Evolutionary conservation across 257 asterid genomes (phyloP).

Genomic region (Rehmannia glutinosa): DNA sequence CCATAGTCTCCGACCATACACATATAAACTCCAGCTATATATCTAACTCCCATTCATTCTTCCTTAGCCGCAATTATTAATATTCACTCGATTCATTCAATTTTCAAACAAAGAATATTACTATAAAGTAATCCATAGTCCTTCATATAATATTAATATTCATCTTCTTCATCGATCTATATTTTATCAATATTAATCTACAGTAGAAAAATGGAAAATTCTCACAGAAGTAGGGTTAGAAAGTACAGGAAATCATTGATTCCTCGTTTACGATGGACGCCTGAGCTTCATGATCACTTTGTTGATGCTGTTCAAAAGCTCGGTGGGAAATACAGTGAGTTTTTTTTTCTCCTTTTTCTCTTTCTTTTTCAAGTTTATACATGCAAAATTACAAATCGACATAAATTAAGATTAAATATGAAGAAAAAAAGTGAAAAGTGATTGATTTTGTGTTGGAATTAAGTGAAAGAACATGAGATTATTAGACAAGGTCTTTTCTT

Average conservation of each 20-base stretch:
- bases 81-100: background rate
- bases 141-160: no score
- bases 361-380: background rate
- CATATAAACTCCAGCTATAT: no score
- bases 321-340: slow-evolving; percentile 40
- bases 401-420: background rate
- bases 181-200: background rate
- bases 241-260: slow-evolving; percentile 31
- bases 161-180: background rate
- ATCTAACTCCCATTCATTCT: slow-evolving; percentile 9
- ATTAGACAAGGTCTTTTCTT: background rate
- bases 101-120: background rate
- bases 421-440: no score
- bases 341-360: background rate
- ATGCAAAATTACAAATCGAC: background rate
- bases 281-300: slow-evolving; percentile 41
- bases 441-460: background rate
- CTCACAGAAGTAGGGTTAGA: slow-evolving; percentile 26
- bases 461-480: background rate
- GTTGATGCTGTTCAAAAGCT: slow-evolving; percentile 35
- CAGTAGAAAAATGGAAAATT: slow-evolving; percentile 3
- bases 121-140: background rate
- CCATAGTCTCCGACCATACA: slow-evolving; percentile 34
- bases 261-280: slow-evolving; percentile 44
- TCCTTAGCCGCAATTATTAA: slow-evolving; percentile 20